These are phyloP conservation scores for Boletus sp. DNA, from an alignment of 768 basidiomycete species.

Conservation along the genomic window DNA sequence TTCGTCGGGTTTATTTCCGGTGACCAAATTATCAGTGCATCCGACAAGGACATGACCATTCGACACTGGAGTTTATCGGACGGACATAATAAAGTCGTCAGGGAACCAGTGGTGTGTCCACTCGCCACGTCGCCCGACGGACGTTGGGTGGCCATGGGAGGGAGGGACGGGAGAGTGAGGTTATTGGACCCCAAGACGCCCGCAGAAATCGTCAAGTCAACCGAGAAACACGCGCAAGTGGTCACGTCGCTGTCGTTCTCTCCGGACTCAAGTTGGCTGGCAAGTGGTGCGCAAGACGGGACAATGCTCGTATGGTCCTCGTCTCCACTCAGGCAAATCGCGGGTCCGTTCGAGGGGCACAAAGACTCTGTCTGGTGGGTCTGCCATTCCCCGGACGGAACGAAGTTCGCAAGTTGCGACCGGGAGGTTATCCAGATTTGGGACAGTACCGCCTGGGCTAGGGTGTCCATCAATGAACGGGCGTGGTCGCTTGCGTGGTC, in stretches of 20 bases:
- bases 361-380: conserved; percentile 15
- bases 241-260: conserved; percentile 20
- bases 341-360: conserved; percentile 10
- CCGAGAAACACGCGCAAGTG: not conserved
- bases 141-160: conserved; percentile 17
- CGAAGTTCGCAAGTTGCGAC: conserved; percentile 20
- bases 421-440: conserved; percentile 15
- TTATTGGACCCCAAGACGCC: conserved; percentile 4
- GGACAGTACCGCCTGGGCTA: conserved; percentile 7
- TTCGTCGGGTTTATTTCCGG: conserved; percentile 20
- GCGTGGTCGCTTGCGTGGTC: conserved; percentile 26
- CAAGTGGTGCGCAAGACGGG: conserved; percentile 19
- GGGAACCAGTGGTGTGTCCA: not conserved
- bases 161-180: conserved; percentile 13
- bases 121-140: conserved; percentile 7
- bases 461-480: not conserved
- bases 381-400: conserved; percentile 19
- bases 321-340: not conserved
- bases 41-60: conserved; percentile 16
- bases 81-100: conserved; percentile 1
- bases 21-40: conserved; percentile 17
- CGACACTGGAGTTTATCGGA: conserved; percentile 14
- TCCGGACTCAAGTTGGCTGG: conserved; percentile 12
- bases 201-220: not conserved
- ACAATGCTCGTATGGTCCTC: conserved; percentile 17